Conservation (phyloP, 768 basidiomycete species). For the Gymnopilus junonius region DNA sequence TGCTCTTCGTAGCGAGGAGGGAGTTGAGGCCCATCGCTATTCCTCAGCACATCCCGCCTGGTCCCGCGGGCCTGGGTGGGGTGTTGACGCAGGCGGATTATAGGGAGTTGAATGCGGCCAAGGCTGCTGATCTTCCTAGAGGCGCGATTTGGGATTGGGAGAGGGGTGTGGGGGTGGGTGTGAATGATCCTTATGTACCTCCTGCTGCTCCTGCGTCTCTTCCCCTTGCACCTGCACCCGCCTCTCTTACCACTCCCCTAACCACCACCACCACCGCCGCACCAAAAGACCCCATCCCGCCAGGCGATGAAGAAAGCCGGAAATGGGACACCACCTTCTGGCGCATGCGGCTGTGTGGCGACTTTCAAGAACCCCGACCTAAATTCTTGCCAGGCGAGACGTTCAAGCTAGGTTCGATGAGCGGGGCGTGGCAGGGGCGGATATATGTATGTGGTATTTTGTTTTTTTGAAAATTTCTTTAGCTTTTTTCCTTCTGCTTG, state of each 20-base stretch:
- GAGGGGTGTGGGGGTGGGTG: slow-evolving; percentile 11
- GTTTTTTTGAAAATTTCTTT: not conserved
- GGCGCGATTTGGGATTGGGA: slow-evolving; percentile 34
- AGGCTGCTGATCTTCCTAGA: slow-evolving; percentile 33
- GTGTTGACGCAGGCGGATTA: slow-evolving; percentile 63
- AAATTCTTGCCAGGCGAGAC: slow-evolving; percentile 33
- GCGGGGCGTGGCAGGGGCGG: slow-evolving; percentile 66
- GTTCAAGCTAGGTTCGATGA: slow-evolving; percentile 56
- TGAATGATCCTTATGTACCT: slow-evolving; percentile 9
- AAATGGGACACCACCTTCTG: slow-evolving; percentile 65
- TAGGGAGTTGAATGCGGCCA: slow-evolving; percentile 53
- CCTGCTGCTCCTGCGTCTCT: not conserved
- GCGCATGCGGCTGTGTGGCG: slow-evolving; percentile 50
- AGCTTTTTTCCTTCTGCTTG: slow-evolving; percentile 1
- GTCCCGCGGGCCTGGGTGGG: not conserved
- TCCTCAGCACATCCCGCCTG: slow-evolving; percentile 38
- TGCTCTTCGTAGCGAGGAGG: slow-evolving; percentile 63
- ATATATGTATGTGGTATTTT: slow-evolving; percentile 52
- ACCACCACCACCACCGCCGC: not conserved
- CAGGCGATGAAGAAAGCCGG: slow-evolving; percentile 35
- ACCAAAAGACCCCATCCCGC: not conserved
- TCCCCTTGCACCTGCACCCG: not conserved
- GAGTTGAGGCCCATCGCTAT: slow-evolving; percentile 51
- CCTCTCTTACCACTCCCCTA: not conserved
- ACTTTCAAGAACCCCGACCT: slow-evolving; percentile 28